These are phyloP conservation scores for Coemansia sp. DNA, from an alignment of 192 early-diverging fungal genomes.

Conservation along the genomic window DNA sequence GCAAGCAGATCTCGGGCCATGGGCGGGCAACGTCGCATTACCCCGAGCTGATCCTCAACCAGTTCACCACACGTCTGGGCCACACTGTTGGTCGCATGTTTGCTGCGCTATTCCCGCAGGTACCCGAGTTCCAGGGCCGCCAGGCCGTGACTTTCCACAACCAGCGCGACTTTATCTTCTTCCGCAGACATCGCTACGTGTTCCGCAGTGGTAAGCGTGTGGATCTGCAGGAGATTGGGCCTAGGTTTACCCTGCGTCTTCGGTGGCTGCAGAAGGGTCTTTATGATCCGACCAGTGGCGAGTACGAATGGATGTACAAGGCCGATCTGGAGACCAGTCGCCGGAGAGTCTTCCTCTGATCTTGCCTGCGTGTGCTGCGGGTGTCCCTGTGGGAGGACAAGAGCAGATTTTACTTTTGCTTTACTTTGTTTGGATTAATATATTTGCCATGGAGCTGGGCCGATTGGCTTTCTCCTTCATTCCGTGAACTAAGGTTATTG, in stretches of 20 bases:
- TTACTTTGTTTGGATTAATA: too few species aligned
- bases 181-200: conserved; percentile 95
- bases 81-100: conserved; percentile 97
- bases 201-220: conserved; percentile 79
- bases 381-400: too few species aligned
- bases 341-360: conserved; percentile 79
- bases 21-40: conserved; percentile 76
- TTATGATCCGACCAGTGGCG: conserved; percentile 86
- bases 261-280: conserved; percentile 94
- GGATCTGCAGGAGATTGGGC: conserved; percentile 94
- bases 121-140: conserved; percentile 93
- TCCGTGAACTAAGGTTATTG: too few species aligned
- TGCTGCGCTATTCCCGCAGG: conserved; percentile 94
- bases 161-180: conserved; percentile 99
- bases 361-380: not conserved
- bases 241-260: conserved; percentile 92
- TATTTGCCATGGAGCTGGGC: too few species aligned
- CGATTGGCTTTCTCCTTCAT: too few species aligned
- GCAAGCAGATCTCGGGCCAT: conserved; percentile 81
- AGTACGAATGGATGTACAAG: conserved; percentile 98
- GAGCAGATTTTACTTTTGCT: too few species aligned
- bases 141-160: conserved; percentile 98
- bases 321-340: conserved; percentile 90
- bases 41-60: conserved; percentile 97
- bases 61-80: conserved; percentile 94